Base-by-base conservation (phyloP, 129 eudicot species). In the Heracleum sosnowskyi region DNA sequence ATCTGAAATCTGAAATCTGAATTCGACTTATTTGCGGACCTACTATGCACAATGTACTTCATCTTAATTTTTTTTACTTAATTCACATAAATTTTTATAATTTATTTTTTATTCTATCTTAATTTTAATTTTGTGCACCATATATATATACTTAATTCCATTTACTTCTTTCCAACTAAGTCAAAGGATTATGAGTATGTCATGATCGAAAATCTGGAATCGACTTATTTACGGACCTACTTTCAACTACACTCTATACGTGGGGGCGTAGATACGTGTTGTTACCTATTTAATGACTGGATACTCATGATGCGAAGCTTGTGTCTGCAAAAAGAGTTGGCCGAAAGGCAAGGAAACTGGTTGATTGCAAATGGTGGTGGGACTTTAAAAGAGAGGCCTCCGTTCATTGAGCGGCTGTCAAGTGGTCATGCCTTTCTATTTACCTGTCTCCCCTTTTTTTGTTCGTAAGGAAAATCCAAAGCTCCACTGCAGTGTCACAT, bases 361-460 rank as follows among this genome's bases (percentile, higher is more conserved):
- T 55, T 22, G 69, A 33, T 51, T 51, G 47, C 60, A 51, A 51
- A 20, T 31, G 73, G 3, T 66, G 73, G 73, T 31, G 73, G 73
- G 73, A 66, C 73, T 29, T 2, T 0, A 66, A 66, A 66, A 1
- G 10, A 66, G 73, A 66, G 73, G 73, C 73, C 39, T 31, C 33
- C 10, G 1, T 66, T 29, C 41, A 4, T 66, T 66, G 73, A 66
- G 73, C 73, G 73, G 73, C 73, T 66, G 73, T 31, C 73, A 66
- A 66, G 73, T 66, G 40, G 73, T 60, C 68, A 60, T 66, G 7
- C n/a, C 41, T 66, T 60, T 60, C 16, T n/a, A 60, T 26, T 60
- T 1, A 60, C 1, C 68, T 60, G 64, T 55, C 64, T n/a, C 13
- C 68, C 64, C 33, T 60, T 10, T 8, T 60, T 60, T 60, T n/a